Conservation (phyloP, 2,329 filamentous ascomycete species). For the Camillea tinctor region DNA sequence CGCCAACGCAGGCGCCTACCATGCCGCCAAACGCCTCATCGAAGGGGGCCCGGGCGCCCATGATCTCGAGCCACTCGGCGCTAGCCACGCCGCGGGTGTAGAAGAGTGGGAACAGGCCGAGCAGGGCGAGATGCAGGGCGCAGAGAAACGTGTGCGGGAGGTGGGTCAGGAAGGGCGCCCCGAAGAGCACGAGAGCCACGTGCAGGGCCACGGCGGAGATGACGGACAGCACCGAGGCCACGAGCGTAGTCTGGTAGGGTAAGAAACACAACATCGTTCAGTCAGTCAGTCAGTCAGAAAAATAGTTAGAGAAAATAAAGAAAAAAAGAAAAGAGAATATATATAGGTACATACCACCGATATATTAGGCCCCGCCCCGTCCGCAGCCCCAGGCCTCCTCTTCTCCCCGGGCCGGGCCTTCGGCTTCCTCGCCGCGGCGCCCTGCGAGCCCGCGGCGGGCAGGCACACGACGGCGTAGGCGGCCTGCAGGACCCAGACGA, state of each 20-base stretch:
- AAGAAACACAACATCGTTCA: constrained; percentile 31
- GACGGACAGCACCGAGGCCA: constrained; percentile 59
- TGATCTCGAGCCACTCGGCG: constrained; percentile 67
- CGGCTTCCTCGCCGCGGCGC: constrained; percentile 44
- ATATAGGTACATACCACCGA: constrained; percentile 42
- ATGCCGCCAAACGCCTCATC: constrained; percentile 84
- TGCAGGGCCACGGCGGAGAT: constrained; percentile 41
- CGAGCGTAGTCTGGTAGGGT: constrained; percentile 68
- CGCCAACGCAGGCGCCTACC: constrained; percentile 75
- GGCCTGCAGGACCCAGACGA: constrained; percentile 63
- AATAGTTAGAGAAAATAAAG: neutral
- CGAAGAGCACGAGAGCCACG: constrained; percentile 77
- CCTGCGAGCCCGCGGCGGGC: constrained; percentile 54
- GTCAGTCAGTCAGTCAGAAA: neutral
- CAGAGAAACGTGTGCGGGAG: constrained; percentile 74
- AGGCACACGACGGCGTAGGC: constrained; percentile 63
- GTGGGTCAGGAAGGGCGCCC: constrained; percentile 85
- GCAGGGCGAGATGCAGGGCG: constrained; percentile 76
- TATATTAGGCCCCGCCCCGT: constrained; percentile 42
- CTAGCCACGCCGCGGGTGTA: constrained; percentile 81
- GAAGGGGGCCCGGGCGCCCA: constrained; percentile 66
- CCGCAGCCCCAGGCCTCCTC: constrained; percentile 45
- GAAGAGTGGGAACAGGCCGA: constrained; percentile 76
- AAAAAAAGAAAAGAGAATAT: neutral
- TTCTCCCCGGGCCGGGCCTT: constrained; percentile 54